These are phyloP conservation scores for Discostella stelligera DNA, from an alignment of 352 stramenopile genomes.

Conservation along the genomic window DNA sequence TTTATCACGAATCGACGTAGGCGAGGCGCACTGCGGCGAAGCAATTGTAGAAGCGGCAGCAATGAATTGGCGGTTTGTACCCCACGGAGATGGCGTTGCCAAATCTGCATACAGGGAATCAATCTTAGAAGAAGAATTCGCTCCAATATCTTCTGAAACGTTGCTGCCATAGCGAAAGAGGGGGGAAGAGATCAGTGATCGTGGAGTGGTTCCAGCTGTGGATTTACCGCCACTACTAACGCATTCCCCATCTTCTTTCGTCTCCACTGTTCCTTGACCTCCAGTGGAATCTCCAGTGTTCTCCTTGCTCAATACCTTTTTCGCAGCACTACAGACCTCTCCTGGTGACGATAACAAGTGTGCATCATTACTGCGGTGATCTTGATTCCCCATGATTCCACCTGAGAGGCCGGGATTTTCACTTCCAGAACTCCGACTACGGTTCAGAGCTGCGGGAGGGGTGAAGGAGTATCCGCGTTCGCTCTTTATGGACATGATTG, in stretches of 20 bases:
- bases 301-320: neutral
- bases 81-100: neutral
- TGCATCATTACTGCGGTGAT: neutral
- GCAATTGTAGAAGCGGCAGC: neutral
- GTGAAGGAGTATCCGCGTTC: slow-evolving; percentile 22
- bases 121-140: neutral
- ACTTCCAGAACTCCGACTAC: neutral
- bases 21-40: neutral
- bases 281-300: neutral
- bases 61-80: neutral
- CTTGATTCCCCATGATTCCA: neutral
- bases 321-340: neutral
- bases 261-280: neutral
- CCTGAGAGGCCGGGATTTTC: neutral
- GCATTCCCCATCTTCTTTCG: neutral
- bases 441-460: slow-evolving; percentile 3
- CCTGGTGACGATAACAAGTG: slow-evolving; percentile 12
- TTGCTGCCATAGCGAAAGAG: neutral
- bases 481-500: slow-evolving; percentile 15
- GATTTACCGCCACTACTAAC: neutral
- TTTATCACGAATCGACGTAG: neutral
- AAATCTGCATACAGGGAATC: slow-evolving; percentile 12
- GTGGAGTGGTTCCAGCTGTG: neutral
- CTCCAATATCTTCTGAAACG: neutral
- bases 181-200: neutral